phyloP scores from a whole-genome alignment of 2,329 filamentous ascomycete species.

The Diaporthe vexans region DNA sequence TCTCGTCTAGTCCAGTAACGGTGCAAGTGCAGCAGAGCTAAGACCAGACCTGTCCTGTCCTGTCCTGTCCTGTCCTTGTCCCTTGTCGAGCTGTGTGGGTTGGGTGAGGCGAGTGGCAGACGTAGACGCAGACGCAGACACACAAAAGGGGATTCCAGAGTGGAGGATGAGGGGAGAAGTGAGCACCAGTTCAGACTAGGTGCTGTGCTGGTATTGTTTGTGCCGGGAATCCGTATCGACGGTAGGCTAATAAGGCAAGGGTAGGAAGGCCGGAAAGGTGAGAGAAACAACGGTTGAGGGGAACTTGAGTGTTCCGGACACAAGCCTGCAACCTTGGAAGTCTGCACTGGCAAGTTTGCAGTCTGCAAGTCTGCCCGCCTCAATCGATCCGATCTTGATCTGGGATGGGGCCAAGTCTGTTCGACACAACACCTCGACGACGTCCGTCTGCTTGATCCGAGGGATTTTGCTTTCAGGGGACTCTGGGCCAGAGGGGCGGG shows the following conservation, averaged over 20 bases:
- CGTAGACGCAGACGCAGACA: background rate
- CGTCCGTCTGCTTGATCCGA: slow-evolving; percentile 15
- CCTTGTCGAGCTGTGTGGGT: slow-evolving; percentile 10
- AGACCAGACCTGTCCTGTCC: background rate
- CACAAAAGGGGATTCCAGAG: background rate
- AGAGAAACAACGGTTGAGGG: too few relatives aligned
- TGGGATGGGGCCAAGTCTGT: slow-evolving; percentile 16
- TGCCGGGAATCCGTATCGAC: background rate
- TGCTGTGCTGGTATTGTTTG: background rate
- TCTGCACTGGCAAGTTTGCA: too few relatives aligned
- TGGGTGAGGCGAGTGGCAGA: slow-evolving; percentile 2
- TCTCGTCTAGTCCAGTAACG: slow-evolving; percentile 11
- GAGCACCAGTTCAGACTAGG: background rate
- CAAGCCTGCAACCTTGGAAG: too few relatives aligned
- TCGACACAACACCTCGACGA: background rate
- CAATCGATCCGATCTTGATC: slow-evolving; percentile 6
- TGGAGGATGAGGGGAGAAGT: background rate
- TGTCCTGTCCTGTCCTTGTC: background rate
- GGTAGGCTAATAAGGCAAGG: background rate
- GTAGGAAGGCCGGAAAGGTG: background rate
- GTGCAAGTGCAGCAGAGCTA: slow-evolving; percentile 14
- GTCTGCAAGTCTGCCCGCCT: background rate
- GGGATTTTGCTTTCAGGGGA: slow-evolving; percentile 37
- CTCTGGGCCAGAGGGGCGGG: slow-evolving; percentile 18
- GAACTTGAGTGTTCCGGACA: too few relatives aligned